Evolutionary conservation across 2,329 filamentous ascomycete species (phyloP), one percentile per base, ranked within the genome.

Genomic region (Penicillium sp.): DNA sequence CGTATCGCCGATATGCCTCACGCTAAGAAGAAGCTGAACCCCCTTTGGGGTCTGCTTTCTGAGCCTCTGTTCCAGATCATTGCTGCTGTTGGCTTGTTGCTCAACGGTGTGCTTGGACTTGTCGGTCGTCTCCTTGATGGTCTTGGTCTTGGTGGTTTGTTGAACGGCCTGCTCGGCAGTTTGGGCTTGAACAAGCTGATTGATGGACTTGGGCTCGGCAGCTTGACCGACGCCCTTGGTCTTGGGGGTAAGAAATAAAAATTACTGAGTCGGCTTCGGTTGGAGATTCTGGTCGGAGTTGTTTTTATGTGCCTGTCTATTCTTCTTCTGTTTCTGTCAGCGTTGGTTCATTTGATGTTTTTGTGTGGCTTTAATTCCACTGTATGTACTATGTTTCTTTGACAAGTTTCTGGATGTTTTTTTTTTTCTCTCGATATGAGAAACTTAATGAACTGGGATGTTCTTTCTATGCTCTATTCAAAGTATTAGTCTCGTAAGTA

Each of bases 41-140:
- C 92, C 10, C 84, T 97, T 29, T 96, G 92, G 91, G 85, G 80
- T 29, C 79, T 96, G 45, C 67, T 75, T 7, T 69, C 66, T 34
- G 90, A 96, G 80, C 92, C 92, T 10, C 79, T 96, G 21, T 90
- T 92, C 82, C 92, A 97, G 81, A 96, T 96, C 70, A 83, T 96
- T 45, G 90, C 92, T 8, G 92, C 90, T 10, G 92, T 96, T 43
- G 92, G 92, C 21, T 77, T 96, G 55, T 75, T 96, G 59, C 80
- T 97, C 56, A 87, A 81, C 48, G 92, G 92, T 72, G 92, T 97
- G 0, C 80, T 97, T 6, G 89, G 89, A 41, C 82, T 97, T 1
- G 90, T 96, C 18, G 92, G 91, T 52, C 87, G 86, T 68, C 77
- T 96, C 67, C 82, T 94, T 54, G 87, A 88, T 64, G 90, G 88